Base-by-base conservation (phyloP, 768 basidiomycete species). In the Udeniomyces megalosporus region DNA sequence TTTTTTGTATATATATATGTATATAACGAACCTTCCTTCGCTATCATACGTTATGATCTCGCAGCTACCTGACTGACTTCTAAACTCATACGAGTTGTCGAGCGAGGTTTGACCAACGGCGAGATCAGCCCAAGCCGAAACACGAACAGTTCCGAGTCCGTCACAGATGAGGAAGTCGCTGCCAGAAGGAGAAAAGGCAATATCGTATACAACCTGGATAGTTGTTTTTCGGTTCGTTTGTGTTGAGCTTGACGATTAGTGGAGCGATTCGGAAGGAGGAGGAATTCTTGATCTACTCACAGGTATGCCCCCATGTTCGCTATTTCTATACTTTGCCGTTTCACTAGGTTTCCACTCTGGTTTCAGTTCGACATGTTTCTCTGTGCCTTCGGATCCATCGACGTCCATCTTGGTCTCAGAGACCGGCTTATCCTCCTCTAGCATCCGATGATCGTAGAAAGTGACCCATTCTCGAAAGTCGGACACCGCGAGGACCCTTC, bases 391-490 rank as follows among this genome's bases (percentile, higher is more conserved):
- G 1, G 10, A 8, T 8, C 38, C 17, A 42, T 42, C 38, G 38
- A 42, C 17, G 38, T 42, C 38, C 38, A 31, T 26, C 29, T 20
- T 31, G 28, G 48, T 48, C 15, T 26, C 7, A 38, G 58, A 38
- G 15, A 58, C 4, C 17, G 58, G 58, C 29, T 34, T 22, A 2
- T 58, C 46, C 17, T 29, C 48, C 29, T n/a, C 31, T 15, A 58
- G 17, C 58, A 58, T 58, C 12, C 58, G 26, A 29, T 44, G 46
- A 22, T 58, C 58, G 28, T 26, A 58, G 29, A 58, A 58, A 14
- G 58, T 32, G 10, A 58, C 29, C 5, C 29, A 20, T 22, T 58
- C 58, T 31, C 46, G 44, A 44, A 48, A 29, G 46, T 58, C 58
- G 2, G 29, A 32, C 26, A 48, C 46, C 29, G 58, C 58, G 11